Conservation (phyloP, 495 filamentous ascomycete genomes). For the Penicillium alfredii region DNA sequence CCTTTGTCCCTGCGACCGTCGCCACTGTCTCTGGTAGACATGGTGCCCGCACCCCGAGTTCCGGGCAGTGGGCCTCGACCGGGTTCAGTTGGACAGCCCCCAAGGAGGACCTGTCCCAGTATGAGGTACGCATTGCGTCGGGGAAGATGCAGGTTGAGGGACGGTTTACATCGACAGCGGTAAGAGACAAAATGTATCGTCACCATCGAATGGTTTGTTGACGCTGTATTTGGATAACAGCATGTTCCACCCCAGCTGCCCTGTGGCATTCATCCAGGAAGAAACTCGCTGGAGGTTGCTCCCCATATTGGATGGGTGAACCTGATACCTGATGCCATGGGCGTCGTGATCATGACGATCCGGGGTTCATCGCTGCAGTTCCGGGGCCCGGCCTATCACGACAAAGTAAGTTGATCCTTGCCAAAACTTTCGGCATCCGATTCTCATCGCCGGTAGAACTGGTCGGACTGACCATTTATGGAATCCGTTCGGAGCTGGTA, state of each 20-base stretch:
- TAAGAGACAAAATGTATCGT: conserved; percentile 7
- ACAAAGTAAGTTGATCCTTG: conserved; percentile 24
- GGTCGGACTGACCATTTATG: conserved; percentile 21
- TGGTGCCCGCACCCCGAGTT: background rate
- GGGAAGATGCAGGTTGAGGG: conserved; percentile 14
- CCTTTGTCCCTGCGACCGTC: conserved; percentile 14
- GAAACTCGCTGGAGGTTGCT: conserved; percentile 17
- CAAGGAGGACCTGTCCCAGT: conserved; percentile 7
- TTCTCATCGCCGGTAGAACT: conserved; percentile 17
- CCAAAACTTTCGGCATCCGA: background rate
- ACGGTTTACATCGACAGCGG: conserved; percentile 9
- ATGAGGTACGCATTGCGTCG: conserved; percentile 13
- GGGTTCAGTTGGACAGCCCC: conserved; percentile 15
- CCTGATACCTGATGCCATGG: conserved; percentile 28
- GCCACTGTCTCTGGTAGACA: conserved; percentile 9
- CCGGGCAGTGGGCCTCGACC: conserved; percentile 11
- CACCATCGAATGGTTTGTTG: too few relatives aligned
- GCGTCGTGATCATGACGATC: conserved; percentile 24
- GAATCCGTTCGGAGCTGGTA: conserved; percentile 26
- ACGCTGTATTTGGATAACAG: too few relatives aligned
- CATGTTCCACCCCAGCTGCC: conserved; percentile 11
- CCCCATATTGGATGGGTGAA: conserved; percentile 34
- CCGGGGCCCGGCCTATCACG: conserved; percentile 35
- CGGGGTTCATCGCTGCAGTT: conserved; percentile 24
- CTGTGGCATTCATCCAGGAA: conserved; percentile 9